phyloP scores from a whole-genome alignment of 1,284 basidiomycete genomes.

The Fistulinella staudtii region DNA sequence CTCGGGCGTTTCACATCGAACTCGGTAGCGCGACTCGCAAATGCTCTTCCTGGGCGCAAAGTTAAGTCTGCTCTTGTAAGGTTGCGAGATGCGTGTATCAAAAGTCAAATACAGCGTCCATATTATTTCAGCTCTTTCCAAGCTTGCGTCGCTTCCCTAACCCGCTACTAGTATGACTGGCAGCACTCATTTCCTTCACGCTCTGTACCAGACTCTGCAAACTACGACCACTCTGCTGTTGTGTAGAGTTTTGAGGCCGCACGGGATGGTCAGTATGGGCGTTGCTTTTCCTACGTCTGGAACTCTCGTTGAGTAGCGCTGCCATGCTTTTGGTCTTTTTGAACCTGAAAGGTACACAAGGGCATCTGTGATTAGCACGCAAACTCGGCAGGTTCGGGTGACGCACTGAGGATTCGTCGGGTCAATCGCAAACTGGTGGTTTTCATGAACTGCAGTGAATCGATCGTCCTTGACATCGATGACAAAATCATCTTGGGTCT shows the following conservation, averaged over 20 bases:
- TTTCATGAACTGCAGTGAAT: constrained; percentile 85
- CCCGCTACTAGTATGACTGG: constrained; percentile 29
- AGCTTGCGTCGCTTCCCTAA: constrained; percentile 57
- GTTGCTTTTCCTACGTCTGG: constrained; percentile 50
- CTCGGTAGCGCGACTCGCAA: too few relatives aligned
- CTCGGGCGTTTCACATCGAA: too few relatives aligned
- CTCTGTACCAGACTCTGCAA: constrained; percentile 74
- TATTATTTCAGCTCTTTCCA: constrained; percentile 9
- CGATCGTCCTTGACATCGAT: constrained; percentile 87
- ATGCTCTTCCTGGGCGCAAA: too few relatives aligned
- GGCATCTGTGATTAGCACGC: neutral
- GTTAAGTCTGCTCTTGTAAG: neutral
- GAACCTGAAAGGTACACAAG: neutral
- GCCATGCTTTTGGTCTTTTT: constrained; percentile 55
- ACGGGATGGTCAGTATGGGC: constrained; percentile 11
- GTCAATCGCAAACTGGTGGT: constrained; percentile 93
- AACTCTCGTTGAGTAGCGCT: constrained; percentile 71
- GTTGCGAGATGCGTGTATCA: neutral
- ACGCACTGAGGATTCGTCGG: constrained; percentile 91
- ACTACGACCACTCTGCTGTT: constrained; percentile 32
- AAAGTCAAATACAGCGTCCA: too few relatives aligned
- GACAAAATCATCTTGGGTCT: constrained; percentile 73
- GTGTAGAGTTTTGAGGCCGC: constrained; percentile 4
- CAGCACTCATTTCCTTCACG: constrained; percentile 73
- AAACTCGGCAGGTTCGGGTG: neutral